Conservation (phyloP, 306 rosid genomes). For the Casuarina equisetifolia region DNA sequence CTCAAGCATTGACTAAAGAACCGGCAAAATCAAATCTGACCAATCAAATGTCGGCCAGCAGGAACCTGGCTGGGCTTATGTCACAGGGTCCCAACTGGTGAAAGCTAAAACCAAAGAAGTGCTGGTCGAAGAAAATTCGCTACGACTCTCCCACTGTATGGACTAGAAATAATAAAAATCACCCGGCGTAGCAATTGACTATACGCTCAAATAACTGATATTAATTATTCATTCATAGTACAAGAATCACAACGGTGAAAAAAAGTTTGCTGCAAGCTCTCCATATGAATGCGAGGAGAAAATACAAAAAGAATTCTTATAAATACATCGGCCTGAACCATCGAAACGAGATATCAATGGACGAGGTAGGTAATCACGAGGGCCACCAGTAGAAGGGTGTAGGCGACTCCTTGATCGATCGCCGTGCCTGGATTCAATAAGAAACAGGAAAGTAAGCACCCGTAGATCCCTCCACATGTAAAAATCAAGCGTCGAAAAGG, state of each 20-base stretch:
- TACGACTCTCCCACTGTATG: no score
- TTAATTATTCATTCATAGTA: neutral
- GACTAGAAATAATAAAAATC: no score
- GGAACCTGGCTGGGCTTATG: no score
- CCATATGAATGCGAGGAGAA: conserved; percentile 21
- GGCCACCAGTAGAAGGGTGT: conserved; percentile 60
- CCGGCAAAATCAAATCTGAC: no score
- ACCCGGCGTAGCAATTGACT: no score
- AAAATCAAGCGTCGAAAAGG: neutral
- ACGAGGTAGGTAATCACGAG: conserved; percentile 59
- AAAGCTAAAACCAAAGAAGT: no score
- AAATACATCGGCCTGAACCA: neutral
- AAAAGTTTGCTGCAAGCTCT: conserved; percentile 14
- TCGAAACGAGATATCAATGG: conserved; percentile 34
- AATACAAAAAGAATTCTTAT: conserved; percentile 8
- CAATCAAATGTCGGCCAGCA: no score
- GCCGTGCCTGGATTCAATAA: conserved; percentile 43
- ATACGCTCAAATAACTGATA: no score
- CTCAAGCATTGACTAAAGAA: no score
- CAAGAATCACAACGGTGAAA: neutral
- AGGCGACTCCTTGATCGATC: conserved; percentile 75
- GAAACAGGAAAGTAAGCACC: neutral
- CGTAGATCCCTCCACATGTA: no score
- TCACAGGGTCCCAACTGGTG: no score
- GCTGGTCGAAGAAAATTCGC: no score